Evolutionary conservation across 305 asterid genomes (phyloP).

Genomic region (Withania somnifera): DNA sequence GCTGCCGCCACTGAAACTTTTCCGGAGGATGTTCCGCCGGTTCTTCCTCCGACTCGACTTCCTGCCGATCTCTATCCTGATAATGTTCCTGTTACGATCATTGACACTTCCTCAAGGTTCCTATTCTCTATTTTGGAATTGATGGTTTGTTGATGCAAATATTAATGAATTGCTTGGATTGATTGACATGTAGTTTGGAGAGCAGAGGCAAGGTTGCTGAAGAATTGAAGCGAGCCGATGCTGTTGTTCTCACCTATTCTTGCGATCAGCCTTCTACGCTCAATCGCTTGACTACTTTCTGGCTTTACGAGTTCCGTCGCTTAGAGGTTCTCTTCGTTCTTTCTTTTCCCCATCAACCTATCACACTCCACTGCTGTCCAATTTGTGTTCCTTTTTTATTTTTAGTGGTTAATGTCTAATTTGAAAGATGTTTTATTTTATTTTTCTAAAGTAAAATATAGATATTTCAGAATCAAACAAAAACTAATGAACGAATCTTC

Average conservation of each 20-base stretch:
- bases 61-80: conserved; percentile 92
- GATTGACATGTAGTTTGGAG: conserved; percentile 61
- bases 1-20: conserved; percentile 81
- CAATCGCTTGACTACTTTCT: conserved; percentile 75
- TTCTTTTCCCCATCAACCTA: neutral
- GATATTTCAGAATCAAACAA: neutral
- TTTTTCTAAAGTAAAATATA: neutral
- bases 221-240: conserved; percentile 94
- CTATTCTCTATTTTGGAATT: neutral
- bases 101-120: conserved; percentile 88
- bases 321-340: conserved; percentile 46
- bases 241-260: conserved; percentile 86
- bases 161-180: neutral
- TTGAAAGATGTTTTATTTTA: neutral
- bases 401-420: neutral
- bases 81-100: conserved; percentile 64
- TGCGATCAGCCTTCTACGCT: conserved; percentile 86
- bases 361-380: neutral
- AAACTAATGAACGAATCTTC: neutral
- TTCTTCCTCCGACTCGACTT: conserved; percentile 89
- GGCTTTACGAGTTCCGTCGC: conserved; percentile 93
- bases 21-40: conserved; percentile 71
- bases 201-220: conserved; percentile 82
- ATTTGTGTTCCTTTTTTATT: neutral
- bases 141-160: neutral